Conservation (phyloP, 106 monocot species). For the Platanthera guangdongensis region DNA sequence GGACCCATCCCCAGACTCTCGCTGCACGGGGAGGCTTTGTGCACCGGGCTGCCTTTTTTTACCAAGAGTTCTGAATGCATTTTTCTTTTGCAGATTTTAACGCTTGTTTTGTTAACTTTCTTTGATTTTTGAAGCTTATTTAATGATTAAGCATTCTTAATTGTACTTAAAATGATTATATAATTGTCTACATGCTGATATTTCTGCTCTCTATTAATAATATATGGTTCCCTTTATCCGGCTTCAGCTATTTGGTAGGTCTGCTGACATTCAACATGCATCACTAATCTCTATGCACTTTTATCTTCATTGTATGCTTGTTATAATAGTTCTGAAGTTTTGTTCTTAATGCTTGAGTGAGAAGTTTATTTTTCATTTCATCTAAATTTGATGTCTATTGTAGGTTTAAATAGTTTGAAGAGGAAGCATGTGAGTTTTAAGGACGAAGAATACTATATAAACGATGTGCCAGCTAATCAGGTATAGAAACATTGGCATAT, state of each 20-base stretch:
- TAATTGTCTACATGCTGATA: background rate
- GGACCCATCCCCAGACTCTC: too few relatives aligned
- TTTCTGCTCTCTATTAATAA: background rate
- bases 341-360: background rate
- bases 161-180: background rate
- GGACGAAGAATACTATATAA: slow-evolving; percentile 87
- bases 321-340: background rate
- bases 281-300: background rate
- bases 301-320: background rate
- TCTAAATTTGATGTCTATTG: slow-evolving; percentile 8
- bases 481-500: slow-evolving; percentile 22
- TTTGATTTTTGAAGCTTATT: background rate
- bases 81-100: background rate
- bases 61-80: background rate
- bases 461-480: slow-evolving; percentile 75
- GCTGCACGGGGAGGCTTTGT: too few relatives aligned
- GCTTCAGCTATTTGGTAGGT: background rate
- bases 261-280: background rate
- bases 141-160: background rate
- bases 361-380: background rate
- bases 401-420: slow-evolving; percentile 54
- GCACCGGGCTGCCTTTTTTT: too few relatives aligned
- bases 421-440: slow-evolving; percentile 54
- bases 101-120: background rate
- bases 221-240: background rate